These are phyloP conservation scores for Infundibulicybe gibba DNA, from an alignment of 768 basidiomycete genomes.

Conservation along the genomic window DNA sequence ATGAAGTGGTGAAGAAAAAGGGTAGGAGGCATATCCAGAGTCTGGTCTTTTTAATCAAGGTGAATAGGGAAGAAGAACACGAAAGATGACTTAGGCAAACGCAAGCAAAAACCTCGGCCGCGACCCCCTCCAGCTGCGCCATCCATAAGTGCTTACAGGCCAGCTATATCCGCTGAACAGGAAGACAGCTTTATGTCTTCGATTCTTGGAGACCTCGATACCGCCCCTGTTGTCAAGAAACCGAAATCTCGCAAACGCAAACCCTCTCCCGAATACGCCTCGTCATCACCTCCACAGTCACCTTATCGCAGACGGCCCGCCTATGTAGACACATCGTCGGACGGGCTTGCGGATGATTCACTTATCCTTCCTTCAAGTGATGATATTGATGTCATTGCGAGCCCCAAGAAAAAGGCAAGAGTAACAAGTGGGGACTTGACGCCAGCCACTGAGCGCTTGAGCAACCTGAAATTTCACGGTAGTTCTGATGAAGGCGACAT, in stretches of 20 bases:
- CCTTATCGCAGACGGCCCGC: conserved; percentile 29
- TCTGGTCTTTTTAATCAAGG: background rate
- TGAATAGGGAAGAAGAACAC: conserved; percentile 36
- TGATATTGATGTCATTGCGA: conserved; percentile 44
- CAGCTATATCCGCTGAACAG: conserved; percentile 68
- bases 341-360: conserved; percentile 36
- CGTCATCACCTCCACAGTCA: conserved; percentile 33
- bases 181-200: conserved; percentile 89
- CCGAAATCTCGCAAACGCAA: conserved; percentile 61
- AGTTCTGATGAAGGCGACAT: conserved; percentile 40
- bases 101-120: conserved; percentile 44
- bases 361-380: conserved; percentile 45
- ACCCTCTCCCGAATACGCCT: conserved; percentile 44
- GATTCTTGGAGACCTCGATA: conserved; percentile 72
- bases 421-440: conserved; percentile 39
- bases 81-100: conserved; percentile 29
- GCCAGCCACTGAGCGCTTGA: conserved; percentile 57
- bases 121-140: conserved; percentile 52
- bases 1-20: conserved; percentile 43
- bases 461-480: conserved; percentile 55
- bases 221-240: conserved; percentile 27
- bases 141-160: conserved; percentile 79
- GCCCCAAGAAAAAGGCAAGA: conserved; percentile 67
- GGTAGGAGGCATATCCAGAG: conserved; percentile 20
- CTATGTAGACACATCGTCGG: conserved; percentile 43